Evolutionary conservation across 2,329 filamentous ascomycete genomes (phyloP).

Genomic region (Aureobasidium sp.): DNA sequence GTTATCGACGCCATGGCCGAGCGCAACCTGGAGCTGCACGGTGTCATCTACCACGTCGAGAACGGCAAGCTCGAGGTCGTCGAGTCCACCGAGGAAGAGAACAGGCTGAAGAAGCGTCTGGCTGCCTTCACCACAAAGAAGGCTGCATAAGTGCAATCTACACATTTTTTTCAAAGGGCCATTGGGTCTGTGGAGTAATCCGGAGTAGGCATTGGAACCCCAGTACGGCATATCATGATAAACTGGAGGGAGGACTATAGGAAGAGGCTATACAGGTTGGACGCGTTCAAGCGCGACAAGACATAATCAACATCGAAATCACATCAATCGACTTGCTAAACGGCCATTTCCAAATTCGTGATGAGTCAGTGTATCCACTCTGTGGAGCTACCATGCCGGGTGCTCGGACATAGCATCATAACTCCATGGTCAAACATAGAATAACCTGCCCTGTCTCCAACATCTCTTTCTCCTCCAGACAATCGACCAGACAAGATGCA

Average conservation of each 20-base stretch:
- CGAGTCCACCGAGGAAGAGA: slow-evolving; percentile 30
- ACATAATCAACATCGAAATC: neutral
- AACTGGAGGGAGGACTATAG: neutral
- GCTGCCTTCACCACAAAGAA: slow-evolving; percentile 14
- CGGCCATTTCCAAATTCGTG: neutral
- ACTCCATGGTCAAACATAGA: neutral
- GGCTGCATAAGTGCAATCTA: neutral
- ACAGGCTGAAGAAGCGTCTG: slow-evolving; percentile 15
- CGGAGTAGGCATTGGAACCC: neutral
- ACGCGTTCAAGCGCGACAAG: neutral
- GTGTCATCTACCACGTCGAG: slow-evolving; percentile 62
- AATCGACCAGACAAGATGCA: neutral
- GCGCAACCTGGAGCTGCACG: slow-evolving; percentile 65
- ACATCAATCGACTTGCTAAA: neutral
- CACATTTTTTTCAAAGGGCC: neutral
- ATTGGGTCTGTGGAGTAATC: neutral
- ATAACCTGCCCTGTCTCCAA: neutral
- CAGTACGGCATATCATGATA: neutral
- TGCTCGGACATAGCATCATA: neutral
- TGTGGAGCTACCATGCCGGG: neutral
- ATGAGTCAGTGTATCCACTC: slow-evolving; percentile 1
- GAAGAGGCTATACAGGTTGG: neutral
- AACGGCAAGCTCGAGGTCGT: slow-evolving; percentile 47
- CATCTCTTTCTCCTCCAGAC: neutral
- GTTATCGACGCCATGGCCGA: slow-evolving; percentile 63